phyloP scores from a whole-genome alignment of 306 rosid genomes.

The Hylodesmum podocarpum region DNA sequence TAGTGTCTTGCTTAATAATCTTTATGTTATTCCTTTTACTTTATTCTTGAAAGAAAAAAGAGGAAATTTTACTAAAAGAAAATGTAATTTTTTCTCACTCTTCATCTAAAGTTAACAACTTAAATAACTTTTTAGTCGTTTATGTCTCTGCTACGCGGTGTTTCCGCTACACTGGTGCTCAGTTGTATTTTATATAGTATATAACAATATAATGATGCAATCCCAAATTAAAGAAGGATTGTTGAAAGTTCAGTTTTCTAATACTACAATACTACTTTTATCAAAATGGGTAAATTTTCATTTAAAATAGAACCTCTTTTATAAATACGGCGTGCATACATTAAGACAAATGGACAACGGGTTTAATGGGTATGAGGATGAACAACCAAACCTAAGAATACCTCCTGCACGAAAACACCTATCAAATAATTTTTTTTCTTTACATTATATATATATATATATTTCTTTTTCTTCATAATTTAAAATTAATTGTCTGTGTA shows the following conservation, averaged over 20 bases:
- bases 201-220: neutral
- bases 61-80: too few relatives aligned
- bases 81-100: neutral
- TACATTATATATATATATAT: too few relatives aligned
- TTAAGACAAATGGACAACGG: too few relatives aligned
- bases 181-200: neutral
- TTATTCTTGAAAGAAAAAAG: too few relatives aligned
- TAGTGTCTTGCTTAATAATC: neutral
- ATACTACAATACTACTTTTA: neutral
- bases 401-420: too few relatives aligned
- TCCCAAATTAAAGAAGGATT: neutral
- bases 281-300: neutral
- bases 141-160: too few relatives aligned
- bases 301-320: neutral
- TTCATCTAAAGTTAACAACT: neutral
- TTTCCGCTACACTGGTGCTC: neutral
- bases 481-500: too few relatives aligned
- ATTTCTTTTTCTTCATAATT: too few relatives aligned
- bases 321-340: too few relatives aligned
- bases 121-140: neutral
- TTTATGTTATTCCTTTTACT: neutral
- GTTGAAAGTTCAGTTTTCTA: neutral
- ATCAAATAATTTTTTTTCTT: too few relatives aligned
- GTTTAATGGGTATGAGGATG: too few relatives aligned
- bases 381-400: too few relatives aligned